phyloP scores from a whole-genome alignment of 1,284 basidiomycete genomes.

The Apiotrichum sp. region DNA sequence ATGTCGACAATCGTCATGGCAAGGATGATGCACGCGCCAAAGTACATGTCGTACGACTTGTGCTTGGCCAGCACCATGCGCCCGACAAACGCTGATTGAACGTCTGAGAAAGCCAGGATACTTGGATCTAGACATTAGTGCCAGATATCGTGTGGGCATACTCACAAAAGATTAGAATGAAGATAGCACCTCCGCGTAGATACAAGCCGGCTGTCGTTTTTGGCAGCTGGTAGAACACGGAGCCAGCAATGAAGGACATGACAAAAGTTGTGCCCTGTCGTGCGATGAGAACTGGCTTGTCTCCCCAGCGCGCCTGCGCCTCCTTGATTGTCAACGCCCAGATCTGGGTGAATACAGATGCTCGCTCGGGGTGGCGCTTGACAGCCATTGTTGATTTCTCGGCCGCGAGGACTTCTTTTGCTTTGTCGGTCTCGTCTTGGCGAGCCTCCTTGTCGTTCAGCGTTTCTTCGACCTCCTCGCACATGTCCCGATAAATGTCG shows the following conservation, averaged over 20 bases:
- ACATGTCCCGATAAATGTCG: slow-evolving; percentile 28
- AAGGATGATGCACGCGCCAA: slow-evolving; percentile 49
- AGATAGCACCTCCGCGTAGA: slow-evolving; percentile 65
- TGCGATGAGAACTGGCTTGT: slow-evolving; percentile 26
- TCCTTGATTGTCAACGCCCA: slow-evolving; percentile 34
- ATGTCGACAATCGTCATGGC: slow-evolving; percentile 61
- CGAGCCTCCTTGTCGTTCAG: slow-evolving; percentile 18
- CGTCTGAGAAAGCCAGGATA: slow-evolving; percentile 58
- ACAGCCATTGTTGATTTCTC: slow-evolving; percentile 23
- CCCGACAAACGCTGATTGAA: slow-evolving; percentile 63
- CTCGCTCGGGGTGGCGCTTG: slow-evolving; percentile 21
- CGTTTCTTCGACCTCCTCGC: slow-evolving; percentile 31
- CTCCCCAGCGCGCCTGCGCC: slow-evolving; percentile 41
- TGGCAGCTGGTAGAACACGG: slow-evolving; percentile 62
- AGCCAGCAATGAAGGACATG: slow-evolving; percentile 54
- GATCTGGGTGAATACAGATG: slow-evolving; percentile 31
- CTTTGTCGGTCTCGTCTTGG: slow-evolving; percentile 19
- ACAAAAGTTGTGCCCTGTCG: slow-evolving; percentile 35
- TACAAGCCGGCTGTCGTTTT: slow-evolving; percentile 57
- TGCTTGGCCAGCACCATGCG: slow-evolving; percentile 62
- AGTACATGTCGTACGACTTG: slow-evolving; percentile 48
- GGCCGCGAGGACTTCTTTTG: slow-evolving; percentile 17
- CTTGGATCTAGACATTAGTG: slow-evolving; percentile 34
- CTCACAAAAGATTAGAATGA: slow-evolving; percentile 46
- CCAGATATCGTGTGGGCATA: neutral